phyloP scores from a whole-genome alignment of 768 basidiomycete species.

The Lactarius indigo region DNA sequence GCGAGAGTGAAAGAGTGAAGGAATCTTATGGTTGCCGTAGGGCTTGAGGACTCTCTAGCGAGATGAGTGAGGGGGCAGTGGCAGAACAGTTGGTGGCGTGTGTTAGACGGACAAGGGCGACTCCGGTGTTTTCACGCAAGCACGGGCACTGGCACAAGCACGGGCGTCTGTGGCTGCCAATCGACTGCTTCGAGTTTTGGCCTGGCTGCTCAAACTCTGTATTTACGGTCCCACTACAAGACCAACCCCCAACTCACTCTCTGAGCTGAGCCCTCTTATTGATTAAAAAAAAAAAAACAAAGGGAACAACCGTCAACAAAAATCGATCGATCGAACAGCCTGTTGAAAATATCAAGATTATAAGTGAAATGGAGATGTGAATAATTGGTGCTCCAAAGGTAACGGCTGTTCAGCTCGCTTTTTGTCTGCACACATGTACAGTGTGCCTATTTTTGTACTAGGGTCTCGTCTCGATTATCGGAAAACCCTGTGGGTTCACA shows the following conservation, averaged over 20 bases:
- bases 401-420: neutral
- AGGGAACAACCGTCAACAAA: neutral
- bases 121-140: conserved; percentile 10
- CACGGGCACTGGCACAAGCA: neutral
- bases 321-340: neutral
- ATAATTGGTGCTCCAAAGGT: neutral
- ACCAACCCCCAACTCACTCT: neutral
- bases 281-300: conserved; percentile 10
- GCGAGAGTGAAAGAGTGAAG: neutral
- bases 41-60: conserved; percentile 10
- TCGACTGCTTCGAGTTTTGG: neutral
- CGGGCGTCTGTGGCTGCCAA: neutral
- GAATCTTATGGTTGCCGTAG: conserved; percentile 1
- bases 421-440: conserved; percentile 1
- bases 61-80: neutral
- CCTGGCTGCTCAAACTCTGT: neutral
- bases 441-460: conserved; percentile 21
- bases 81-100: neutral
- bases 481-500: conserved; percentile 10
- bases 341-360: conserved; percentile 5
- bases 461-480: conserved; percentile 18
- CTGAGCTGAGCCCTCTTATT: conserved; percentile 13
- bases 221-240: neutral
- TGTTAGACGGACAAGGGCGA: conserved; percentile 4
- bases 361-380: neutral